A percentile compares a stretch with the other conserved stretches of the same genome.
Conservation (phyloP, 2,329 filamentous ascomycete species). For the Penicillium sp. region DNA sequence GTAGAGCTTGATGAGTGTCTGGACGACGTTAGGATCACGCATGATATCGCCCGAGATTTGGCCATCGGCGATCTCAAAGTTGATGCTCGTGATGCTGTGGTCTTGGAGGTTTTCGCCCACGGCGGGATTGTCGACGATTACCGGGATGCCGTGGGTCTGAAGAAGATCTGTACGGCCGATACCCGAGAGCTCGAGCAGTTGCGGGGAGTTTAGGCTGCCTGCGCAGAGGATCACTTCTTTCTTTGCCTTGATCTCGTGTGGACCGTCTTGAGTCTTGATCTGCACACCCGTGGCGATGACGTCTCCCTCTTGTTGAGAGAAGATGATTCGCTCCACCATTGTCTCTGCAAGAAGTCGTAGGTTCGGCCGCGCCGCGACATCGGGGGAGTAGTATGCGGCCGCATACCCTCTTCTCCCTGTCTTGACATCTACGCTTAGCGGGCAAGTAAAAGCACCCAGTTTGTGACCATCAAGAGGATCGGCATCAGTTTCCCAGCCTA, state of each 20-base stretch:
- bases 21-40: slow-evolving; percentile 17
- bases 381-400: slow-evolving; percentile 35
- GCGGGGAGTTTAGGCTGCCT: slow-evolving; percentile 50
- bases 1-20: slow-evolving; percentile 19
- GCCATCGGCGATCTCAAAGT: slow-evolving; percentile 18
- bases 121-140: slow-evolving; percentile 38
- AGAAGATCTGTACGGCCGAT: slow-evolving; percentile 46
- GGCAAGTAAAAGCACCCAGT: slow-evolving; percentile 33
- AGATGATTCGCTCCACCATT: slow-evolving; percentile 40
- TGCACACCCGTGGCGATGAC: slow-evolving; percentile 17
- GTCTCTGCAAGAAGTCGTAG: slow-evolving; percentile 42
- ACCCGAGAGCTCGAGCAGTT: slow-evolving; percentile 53
- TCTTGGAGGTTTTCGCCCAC: slow-evolving; percentile 49
- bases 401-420: slow-evolving; percentile 33
- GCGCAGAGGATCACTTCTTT: slow-evolving; percentile 53
- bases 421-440: slow-evolving; percentile 28
- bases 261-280: slow-evolving; percentile 14
- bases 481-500: slow-evolving; percentile 18
- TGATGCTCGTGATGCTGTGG: slow-evolving; percentile 32
- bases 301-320: slow-evolving; percentile 26
- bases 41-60: slow-evolving; percentile 21
- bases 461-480: slow-evolving; percentile 34
- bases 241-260: slow-evolving; percentile 23
- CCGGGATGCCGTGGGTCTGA: slow-evolving; percentile 34
- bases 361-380: slow-evolving; percentile 37